Conservation (phyloP, 345 rosid species). For the Salix suchowensis region DNA sequence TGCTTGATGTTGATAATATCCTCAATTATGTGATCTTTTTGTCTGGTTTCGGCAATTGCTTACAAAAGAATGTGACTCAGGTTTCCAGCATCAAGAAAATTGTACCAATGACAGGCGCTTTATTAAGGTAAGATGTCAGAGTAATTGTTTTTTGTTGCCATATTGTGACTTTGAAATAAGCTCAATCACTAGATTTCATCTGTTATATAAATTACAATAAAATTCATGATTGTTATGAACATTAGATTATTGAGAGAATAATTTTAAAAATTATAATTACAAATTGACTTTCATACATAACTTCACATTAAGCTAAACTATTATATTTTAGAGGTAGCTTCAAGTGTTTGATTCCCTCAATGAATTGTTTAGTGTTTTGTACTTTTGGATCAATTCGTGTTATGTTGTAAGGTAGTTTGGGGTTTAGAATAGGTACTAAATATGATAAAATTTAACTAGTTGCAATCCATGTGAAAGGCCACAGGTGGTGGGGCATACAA, state of each 20-base stretch:
- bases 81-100: slow-evolving; percentile 42
- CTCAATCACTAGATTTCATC: not conserved
- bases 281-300: not conserved
- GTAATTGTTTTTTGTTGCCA: not conserved
- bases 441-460: slow-evolving; percentile 11
- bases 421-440: not conserved
- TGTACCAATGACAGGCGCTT: slow-evolving; percentile 27
- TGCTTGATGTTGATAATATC: not conserved
- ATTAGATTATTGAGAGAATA: not conserved
- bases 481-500: slow-evolving; percentile 99
- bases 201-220: not conserved
- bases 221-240: not conserved
- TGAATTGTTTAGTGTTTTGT: slow-evolving; percentile 1
- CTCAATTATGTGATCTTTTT: not conserved
- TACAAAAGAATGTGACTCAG: slow-evolving; percentile 44
- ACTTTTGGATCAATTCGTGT: not conserved
- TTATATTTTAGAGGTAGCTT: not conserved
- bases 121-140: slow-evolving; percentile 83
- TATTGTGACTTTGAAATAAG: slow-evolving; percentile 15
- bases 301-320: not conserved
- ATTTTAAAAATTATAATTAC: too few species aligned
- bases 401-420: not conserved
- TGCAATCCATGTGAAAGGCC: slow-evolving; percentile 55
- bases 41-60: slow-evolving; percentile 13
- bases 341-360: not conserved